Conservation (phyloP, 2,329 filamentous ascomycete species). For the Colletotrichum liaoningense region DNA sequence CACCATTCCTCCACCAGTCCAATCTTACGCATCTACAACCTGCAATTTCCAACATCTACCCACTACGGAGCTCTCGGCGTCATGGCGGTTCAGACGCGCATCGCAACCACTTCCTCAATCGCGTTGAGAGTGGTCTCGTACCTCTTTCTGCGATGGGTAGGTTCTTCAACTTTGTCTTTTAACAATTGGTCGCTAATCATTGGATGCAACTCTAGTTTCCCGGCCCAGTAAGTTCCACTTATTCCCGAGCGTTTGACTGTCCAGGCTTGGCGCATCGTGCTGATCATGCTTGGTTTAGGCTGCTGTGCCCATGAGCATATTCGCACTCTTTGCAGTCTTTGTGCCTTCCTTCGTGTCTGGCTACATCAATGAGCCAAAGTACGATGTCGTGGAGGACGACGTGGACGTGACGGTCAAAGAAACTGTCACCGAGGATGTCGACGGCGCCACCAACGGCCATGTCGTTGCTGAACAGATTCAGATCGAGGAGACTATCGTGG, state of each 20-base stretch:
- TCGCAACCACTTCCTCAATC: slow-evolving; percentile 59
- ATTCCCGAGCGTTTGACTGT: neutral
- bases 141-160: slow-evolving; percentile 72
- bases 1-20: neutral
- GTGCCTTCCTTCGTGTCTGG: slow-evolving; percentile 71
- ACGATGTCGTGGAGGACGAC: slow-evolving; percentile 70
- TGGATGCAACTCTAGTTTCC: slow-evolving; percentile 38
- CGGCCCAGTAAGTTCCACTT: slow-evolving; percentile 42
- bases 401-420: slow-evolving; percentile 67
- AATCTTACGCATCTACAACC: neutral
- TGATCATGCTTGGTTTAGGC: slow-evolving; percentile 33
- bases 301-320: slow-evolving; percentile 48
- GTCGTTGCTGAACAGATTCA: slow-evolving; percentile 64
- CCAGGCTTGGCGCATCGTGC: neutral
- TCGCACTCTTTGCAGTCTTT: slow-evolving; percentile 75
- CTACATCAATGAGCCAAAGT: slow-evolving; percentile 66
- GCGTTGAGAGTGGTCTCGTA: slow-evolving; percentile 62
- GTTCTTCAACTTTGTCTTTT: neutral
- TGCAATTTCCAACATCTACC: neutral
- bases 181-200: slow-evolving; percentile 4
- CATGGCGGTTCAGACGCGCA: slow-evolving; percentile 46
- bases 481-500: slow-evolving; percentile 70
- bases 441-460: slow-evolving; percentile 48
- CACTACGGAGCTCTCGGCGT: slow-evolving; percentile 9
- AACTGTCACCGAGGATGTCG: slow-evolving; percentile 48